Conservation (phyloP, 2,329 filamentous ascomycete species). For the Lecanicillium sp. region DNA sequence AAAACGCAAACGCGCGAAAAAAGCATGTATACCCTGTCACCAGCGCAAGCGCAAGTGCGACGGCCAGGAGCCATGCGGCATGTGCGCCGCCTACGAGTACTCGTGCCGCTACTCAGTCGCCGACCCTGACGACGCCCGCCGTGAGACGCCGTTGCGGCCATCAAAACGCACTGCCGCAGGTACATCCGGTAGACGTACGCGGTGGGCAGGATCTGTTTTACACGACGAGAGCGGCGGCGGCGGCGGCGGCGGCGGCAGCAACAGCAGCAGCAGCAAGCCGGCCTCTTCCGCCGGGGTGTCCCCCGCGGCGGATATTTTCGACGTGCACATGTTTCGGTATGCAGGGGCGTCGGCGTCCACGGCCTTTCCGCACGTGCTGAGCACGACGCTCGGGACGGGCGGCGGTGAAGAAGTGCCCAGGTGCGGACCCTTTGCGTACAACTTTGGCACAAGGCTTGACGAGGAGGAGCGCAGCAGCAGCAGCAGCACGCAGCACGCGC, state of each 20-base stretch:
- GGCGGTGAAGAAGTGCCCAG: constrained; percentile 17
- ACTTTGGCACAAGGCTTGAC: constrained; percentile 21
- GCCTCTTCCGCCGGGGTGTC: no score
- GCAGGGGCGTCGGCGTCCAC: constrained; percentile 19
- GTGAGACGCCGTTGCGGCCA: neutral
- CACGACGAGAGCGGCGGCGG: neutral
- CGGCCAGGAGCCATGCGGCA: constrained; percentile 18
- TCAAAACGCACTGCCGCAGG: neutral
- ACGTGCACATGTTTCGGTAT: constrained; percentile 18
- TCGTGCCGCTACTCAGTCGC: constrained; percentile 18
- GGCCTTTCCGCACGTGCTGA: constrained; percentile 20
- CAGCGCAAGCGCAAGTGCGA: constrained; percentile 23
- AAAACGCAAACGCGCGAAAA: constrained; percentile 19
- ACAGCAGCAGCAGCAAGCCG: neutral
- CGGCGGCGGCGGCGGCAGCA: neutral
- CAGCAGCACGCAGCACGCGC: constrained; percentile 10
- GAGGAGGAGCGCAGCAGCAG: constrained; percentile 11
- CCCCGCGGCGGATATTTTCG: constrained; percentile 16
- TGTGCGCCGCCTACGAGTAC: constrained; percentile 20
- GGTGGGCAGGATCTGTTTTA: no score
- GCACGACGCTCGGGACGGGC: constrained; percentile 16
- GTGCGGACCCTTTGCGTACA: constrained; percentile 19
- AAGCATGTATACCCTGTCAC: constrained; percentile 21
- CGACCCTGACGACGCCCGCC: constrained; percentile 1
- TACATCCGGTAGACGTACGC: no score